Evolutionary conservation across 768 basidiomycete genomes (phyloP).

Genomic region (Calocera viscosa): DNA sequence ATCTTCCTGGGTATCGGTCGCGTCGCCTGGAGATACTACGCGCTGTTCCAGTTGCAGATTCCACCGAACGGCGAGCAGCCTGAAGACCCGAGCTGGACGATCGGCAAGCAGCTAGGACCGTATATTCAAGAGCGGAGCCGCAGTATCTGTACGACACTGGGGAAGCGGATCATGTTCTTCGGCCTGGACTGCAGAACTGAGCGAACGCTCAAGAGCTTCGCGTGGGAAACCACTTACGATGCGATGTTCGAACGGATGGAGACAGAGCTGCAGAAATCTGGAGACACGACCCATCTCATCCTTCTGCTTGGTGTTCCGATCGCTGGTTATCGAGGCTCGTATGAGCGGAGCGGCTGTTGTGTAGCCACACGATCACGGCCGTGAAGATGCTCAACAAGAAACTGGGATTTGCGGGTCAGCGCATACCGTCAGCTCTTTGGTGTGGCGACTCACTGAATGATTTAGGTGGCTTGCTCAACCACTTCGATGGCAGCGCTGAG

Average conservation of each 20-base stretch:
- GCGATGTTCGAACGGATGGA: conserved; percentile 14
- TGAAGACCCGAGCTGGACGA: conserved; percentile 13
- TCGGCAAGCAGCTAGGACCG: conserved; percentile 13
- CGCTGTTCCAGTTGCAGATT: conserved; percentile 16
- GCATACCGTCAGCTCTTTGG: background rate
- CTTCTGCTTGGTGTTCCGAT: conserved; percentile 17
- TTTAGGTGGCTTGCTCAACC: conserved; percentile 14
- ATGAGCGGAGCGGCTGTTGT: conserved; percentile 10
- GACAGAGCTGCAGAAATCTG: conserved; percentile 8
- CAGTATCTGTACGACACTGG: conserved; percentile 15
- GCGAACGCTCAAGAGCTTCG: conserved; percentile 14
- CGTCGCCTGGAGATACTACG: conserved; percentile 16
- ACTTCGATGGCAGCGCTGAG: conserved; percentile 16
- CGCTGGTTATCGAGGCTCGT: conserved; percentile 14
- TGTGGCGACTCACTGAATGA: background rate
- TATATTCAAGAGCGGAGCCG: conserved; percentile 13
- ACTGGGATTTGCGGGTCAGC: conserved; percentile 10
- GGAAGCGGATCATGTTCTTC: conserved; percentile 16
- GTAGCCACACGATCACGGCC: conserved; percentile 8
- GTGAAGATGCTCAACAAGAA: conserved; percentile 12
- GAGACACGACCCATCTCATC: conserved; percentile 14
- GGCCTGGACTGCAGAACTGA: conserved; percentile 16
- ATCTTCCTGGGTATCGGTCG: conserved; percentile 16
- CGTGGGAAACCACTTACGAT: conserved; percentile 16
- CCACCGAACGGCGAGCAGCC: conserved; percentile 10